A percentile compares a stretch with the other conserved stretches of the same genome.
phyloP scores from a whole-genome alignment of 495 filamentous ascomycete genomes.

The Penicillium alfredii region DNA sequence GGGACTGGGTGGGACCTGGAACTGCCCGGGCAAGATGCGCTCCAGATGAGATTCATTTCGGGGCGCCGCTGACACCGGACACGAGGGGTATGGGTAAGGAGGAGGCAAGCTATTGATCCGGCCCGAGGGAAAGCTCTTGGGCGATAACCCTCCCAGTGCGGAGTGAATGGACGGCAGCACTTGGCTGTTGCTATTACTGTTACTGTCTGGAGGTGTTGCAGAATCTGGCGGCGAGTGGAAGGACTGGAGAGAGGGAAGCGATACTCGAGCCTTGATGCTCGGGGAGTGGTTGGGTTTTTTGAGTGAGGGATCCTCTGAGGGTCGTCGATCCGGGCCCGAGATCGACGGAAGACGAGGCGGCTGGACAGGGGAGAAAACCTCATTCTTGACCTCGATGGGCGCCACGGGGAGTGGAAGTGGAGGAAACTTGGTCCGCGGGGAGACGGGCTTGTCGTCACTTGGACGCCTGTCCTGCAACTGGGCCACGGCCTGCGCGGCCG shows the following conservation, averaged over 20 bases:
- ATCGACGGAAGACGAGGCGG: constrained; percentile 11
- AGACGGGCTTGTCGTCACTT: too few relatives aligned
- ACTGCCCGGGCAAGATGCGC: constrained; percentile 21
- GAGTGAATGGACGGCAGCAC: constrained; percentile 41
- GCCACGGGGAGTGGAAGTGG: background rate
- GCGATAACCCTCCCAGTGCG: constrained; percentile 27
- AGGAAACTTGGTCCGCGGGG: too few relatives aligned
- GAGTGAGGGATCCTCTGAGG: constrained; percentile 5
- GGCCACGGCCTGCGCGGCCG: background rate
- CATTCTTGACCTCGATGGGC: background rate
- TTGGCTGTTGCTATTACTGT: constrained; percentile 20
- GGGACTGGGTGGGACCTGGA: constrained; percentile 30
- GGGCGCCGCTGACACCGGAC: constrained; percentile 26
- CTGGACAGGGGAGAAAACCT: background rate
- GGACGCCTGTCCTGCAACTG: background rate
- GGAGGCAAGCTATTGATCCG: constrained; percentile 21
- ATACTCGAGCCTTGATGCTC: constrained; percentile 5
- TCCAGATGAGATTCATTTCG: constrained; percentile 32
- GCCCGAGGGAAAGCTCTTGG: constrained; percentile 15
- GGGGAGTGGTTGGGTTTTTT: too few relatives aligned
- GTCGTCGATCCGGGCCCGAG: constrained; percentile 2
- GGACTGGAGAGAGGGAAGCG: constrained; percentile 11
- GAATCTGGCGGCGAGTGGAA: constrained; percentile 15
- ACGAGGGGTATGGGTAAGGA: constrained; percentile 13
- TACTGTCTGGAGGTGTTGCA: constrained; percentile 34